Conservation (phyloP, 164 flowering plant species). For the Vitis amurensis region DNA sequence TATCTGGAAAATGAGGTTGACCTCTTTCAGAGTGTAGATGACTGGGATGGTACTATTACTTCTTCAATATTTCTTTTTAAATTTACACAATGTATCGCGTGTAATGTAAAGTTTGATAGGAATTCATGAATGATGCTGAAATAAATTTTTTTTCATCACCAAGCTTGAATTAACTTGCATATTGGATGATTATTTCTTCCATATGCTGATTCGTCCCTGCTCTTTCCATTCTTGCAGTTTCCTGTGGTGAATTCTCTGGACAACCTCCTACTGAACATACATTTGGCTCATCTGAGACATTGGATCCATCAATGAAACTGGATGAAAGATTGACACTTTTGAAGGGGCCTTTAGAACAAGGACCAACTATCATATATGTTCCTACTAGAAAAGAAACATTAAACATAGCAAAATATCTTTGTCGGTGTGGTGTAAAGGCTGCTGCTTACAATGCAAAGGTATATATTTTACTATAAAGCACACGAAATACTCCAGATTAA, state of each 20-base stretch:
- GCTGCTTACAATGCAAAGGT: conserved; percentile 94
- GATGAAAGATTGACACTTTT: conserved; percentile 29
- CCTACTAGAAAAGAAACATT: conserved; percentile 89
- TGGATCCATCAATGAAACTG: conserved; percentile 22
- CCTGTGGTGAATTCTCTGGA: conserved; percentile 71
- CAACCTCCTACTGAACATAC: conserved; percentile 21
- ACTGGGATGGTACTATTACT: conserved; percentile 68
- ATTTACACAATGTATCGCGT: too few relatives aligned
- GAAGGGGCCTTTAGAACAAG: conserved; percentile 45
- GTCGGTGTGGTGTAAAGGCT: conserved; percentile 65
- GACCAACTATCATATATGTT: conserved; percentile 85
- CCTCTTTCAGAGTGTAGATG: conserved; percentile 55
- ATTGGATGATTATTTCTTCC: not conserved
- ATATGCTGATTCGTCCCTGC: not conserved
- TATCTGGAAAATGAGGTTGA: conserved; percentile 85
- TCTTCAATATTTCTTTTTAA: not conserved
- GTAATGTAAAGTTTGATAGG: too few relatives aligned
- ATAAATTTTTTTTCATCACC: too few relatives aligned
- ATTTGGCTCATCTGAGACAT: conserved; percentile 19
- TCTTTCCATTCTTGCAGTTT: conserved; percentile 48
- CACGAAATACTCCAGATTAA: not conserved
- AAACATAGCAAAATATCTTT: conserved; percentile 55
- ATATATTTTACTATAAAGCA: not conserved
- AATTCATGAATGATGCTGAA: too few relatives aligned
- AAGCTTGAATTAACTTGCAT: too few relatives aligned